Percentiles rank a stretch among this genome's conserved stretches.
Evolutionary conservation across 2,329 filamentous ascomycete species (phyloP).

Genomic region (Verticillium nonalfalfae): DNA sequence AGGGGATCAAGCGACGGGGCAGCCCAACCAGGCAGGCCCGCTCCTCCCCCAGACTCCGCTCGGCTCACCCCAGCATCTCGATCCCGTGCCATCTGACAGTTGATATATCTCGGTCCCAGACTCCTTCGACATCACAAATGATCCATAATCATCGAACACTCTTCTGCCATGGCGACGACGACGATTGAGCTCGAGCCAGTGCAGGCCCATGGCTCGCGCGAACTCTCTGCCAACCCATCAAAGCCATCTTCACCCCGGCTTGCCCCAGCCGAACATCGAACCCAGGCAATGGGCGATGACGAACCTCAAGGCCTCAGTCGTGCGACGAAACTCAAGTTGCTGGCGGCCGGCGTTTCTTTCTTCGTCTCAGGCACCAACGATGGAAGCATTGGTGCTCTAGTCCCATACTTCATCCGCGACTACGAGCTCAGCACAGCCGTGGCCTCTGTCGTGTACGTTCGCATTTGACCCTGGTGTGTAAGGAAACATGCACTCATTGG

Average conservation of each 20-base stretch:
- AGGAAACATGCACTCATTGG: constrained; percentile 9
- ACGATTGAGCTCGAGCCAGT: constrained; percentile 1
- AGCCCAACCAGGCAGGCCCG: neutral
- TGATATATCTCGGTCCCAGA: neutral
- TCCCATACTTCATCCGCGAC: constrained; percentile 54
- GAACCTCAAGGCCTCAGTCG: constrained; percentile 9
- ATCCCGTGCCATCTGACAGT: neutral
- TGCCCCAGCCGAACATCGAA: neutral
- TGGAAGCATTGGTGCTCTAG: constrained; percentile 55
- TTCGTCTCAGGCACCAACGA: constrained; percentile 62
- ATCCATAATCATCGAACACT: neutral
- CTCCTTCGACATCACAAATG: neutral
- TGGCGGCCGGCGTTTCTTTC: constrained; percentile 54
- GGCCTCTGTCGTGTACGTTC: constrained; percentile 38
- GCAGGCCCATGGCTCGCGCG: neutral
- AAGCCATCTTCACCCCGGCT: neutral
- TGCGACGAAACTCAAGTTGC: constrained; percentile 35
- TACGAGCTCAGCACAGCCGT: constrained; percentile 47
- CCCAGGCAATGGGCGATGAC: neutral
- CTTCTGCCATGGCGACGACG: neutral
- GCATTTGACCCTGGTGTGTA: neutral
- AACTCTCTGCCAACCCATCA: neutral
- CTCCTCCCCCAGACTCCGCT: neutral
- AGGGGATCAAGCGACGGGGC: neutral
- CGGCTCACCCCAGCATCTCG: neutral